phyloP scores from a whole-genome alignment of 1,284 basidiomycete species.

The Gomphus bonarii region DNA sequence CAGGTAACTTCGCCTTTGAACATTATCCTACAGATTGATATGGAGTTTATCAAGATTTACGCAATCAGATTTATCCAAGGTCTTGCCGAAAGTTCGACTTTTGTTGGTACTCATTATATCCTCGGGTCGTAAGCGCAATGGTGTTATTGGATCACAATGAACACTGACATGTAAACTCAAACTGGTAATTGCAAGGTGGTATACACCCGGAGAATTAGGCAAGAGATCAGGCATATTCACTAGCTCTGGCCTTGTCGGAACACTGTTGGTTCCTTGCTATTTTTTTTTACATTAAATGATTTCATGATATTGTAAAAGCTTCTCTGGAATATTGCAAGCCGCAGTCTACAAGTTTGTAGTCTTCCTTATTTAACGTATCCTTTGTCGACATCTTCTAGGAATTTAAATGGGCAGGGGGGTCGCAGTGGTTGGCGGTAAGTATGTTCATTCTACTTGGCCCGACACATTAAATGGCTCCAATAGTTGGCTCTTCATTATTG shows the following conservation, averaged over 20 bases:
- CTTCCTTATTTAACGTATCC: not conserved
- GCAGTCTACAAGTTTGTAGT: slow-evolving; percentile 34
- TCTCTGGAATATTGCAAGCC: slow-evolving; percentile 63
- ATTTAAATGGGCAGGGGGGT: slow-evolving; percentile 47
- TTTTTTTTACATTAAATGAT: not conserved
- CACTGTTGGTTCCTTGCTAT: slow-evolving; percentile 33
- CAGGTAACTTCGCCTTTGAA: slow-evolving; percentile 29
- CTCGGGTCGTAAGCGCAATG: slow-evolving; percentile 47
- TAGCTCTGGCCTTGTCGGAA: slow-evolving; percentile 53
- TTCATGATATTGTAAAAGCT: slow-evolving; percentile 27
- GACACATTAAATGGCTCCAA: not conserved
- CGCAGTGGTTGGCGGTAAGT: slow-evolving; percentile 60
- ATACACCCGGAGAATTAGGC: slow-evolving; percentile 56
- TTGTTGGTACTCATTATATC: slow-evolving; percentile 66
- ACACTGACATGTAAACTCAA: not conserved
- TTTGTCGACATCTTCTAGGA: slow-evolving; percentile 23
- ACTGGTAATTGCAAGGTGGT: slow-evolving; percentile 38
- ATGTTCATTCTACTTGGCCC: not conserved
- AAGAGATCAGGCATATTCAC: slow-evolving; percentile 67
- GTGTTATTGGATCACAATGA: not conserved
- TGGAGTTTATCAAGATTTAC: slow-evolving; percentile 38
- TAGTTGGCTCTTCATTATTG: slow-evolving; percentile 49
- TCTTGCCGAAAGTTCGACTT: slow-evolving; percentile 61
- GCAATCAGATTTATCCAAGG: slow-evolving; percentile 69
- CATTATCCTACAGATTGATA: slow-evolving; percentile 12